phyloP scores from a whole-genome alignment of 495 filamentous ascomycete species.

The Aspergillus wentii region DNA sequence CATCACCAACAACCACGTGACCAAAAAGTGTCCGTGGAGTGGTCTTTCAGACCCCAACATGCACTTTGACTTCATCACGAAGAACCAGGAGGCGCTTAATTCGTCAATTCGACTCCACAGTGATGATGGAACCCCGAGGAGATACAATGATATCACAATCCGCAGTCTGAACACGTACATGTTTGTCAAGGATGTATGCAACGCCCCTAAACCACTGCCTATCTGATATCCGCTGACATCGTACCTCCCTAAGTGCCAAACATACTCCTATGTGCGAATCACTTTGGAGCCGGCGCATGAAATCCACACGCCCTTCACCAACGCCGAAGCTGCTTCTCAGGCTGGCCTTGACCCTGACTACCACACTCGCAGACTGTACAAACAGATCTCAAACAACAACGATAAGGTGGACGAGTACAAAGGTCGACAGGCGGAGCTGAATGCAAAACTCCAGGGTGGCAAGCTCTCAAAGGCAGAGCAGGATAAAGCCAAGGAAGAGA shows the following conservation, averaged over 20 bases:
- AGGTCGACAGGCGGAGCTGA: too few species aligned
- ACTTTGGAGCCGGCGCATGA: neutral
- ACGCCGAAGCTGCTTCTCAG: conserved; percentile 45
- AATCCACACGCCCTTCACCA: neutral
- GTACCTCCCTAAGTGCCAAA: too few species aligned
- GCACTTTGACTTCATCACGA: neutral
- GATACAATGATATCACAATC: neutral
- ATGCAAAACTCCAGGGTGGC: too few species aligned
- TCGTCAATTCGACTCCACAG: neutral
- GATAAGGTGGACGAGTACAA: neutral
- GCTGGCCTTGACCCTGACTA: conserved; percentile 40
- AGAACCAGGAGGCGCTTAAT: neutral
- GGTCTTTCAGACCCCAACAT: neutral
- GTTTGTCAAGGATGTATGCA: neutral
- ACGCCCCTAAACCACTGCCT: too few species aligned
- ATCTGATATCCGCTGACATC: too few species aligned
- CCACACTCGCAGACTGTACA: conserved; percentile 21
- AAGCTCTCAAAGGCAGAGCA: too few species aligned
- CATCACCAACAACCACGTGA: neutral
- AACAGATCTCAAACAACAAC: conserved; percentile 12
- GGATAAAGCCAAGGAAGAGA: too few species aligned
- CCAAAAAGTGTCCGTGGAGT: neutral
- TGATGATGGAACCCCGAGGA: neutral
- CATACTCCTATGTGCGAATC: neutral
- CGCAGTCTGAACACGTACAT: neutral